phyloP scores from a whole-genome alignment of 441 rosid genomes.

The Dalechampia spathulata region DNA sequence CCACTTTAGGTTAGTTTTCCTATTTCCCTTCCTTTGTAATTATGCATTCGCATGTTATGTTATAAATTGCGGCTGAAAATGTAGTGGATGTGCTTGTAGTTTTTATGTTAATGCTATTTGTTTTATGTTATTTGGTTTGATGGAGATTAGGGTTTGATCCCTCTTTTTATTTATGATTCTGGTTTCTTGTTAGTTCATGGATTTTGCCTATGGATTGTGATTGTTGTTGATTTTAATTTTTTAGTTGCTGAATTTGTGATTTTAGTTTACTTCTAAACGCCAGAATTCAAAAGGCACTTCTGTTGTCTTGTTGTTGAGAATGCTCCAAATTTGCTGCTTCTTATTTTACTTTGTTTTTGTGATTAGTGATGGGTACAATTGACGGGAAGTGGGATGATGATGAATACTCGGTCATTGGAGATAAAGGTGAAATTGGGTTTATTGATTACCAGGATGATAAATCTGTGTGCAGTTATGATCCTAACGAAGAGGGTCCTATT shows the following conservation, averaged over 20 bases:
- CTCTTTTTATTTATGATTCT: neutral
- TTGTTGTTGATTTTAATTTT: neutral
- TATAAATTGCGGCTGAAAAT: too few species aligned
- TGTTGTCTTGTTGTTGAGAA: neutral
- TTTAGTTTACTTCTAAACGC: neutral
- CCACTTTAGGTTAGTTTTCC: too few species aligned
- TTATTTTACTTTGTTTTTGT: neutral
- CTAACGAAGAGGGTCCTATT: conserved; percentile 32
- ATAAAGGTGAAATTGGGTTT: conserved; percentile 45
- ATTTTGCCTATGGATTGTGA: neutral
- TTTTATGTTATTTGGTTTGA: too few species aligned
- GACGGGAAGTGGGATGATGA: conserved; percentile 25
- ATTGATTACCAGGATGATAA: conserved; percentile 42
- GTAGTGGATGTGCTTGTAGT: too few species aligned
- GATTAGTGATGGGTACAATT: conserved; percentile 20
- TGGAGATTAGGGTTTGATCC: too few species aligned
- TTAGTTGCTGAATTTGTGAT: neutral
- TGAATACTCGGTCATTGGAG: conserved; percentile 41
- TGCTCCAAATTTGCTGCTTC: neutral
- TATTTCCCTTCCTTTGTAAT: too few species aligned
- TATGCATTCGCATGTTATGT: too few species aligned
- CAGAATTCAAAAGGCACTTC: neutral
- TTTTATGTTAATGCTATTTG: too few species aligned
- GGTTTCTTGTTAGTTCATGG: neutral
- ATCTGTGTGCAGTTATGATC: conserved; percentile 32